Evolutionary conservation across 2,329 filamentous ascomycete species (phyloP).

Genomic region (Penicillium sp.): DNA sequence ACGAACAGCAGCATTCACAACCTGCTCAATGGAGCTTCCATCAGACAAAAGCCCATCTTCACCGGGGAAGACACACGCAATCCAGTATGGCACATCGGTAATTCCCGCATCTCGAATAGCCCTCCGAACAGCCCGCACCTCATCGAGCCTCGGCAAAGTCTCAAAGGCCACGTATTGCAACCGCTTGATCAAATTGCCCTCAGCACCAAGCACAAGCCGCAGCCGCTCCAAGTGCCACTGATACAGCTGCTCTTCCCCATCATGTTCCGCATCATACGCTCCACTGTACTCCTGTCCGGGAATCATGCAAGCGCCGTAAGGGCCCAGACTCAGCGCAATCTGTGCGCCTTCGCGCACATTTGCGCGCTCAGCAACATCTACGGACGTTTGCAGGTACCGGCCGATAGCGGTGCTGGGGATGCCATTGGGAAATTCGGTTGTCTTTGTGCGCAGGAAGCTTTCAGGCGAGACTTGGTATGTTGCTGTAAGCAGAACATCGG

Average conservation of each 20-base stretch:
- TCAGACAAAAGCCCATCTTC: constrained; percentile 58
- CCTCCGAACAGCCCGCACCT: constrained; percentile 56
- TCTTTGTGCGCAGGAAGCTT: constrained; percentile 56
- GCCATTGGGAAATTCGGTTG: constrained; percentile 44
- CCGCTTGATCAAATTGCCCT: constrained; percentile 40
- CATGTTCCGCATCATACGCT: constrained; percentile 55
- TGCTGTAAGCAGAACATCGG: constrained; percentile 65
- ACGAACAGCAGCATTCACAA: constrained; percentile 42
- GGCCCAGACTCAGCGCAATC: constrained; percentile 61
- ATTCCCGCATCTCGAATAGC: constrained; percentile 25
- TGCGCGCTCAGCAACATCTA: constrained; percentile 38
- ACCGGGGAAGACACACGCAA: constrained; percentile 63
- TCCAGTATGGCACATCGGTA: constrained; percentile 54
- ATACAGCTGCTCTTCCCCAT: constrained; percentile 46
- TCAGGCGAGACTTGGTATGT: constrained; percentile 65
- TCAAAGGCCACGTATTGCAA: constrained; percentile 63
- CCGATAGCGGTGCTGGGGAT: constrained; percentile 44
- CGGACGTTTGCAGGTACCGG: constrained; percentile 42
- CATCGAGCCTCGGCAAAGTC: constrained; percentile 64
- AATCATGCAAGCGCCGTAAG: constrained; percentile 67
- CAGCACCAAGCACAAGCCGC: constrained; percentile 47
- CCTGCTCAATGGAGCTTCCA: constrained; percentile 50
- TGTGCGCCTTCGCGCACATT: constrained; percentile 19
- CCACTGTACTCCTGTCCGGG: constrained; percentile 66
- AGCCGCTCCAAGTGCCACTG: constrained; percentile 61